Conservation (phyloP, 768 basidiomycete genomes). For the Hericium coralloides region DNA sequence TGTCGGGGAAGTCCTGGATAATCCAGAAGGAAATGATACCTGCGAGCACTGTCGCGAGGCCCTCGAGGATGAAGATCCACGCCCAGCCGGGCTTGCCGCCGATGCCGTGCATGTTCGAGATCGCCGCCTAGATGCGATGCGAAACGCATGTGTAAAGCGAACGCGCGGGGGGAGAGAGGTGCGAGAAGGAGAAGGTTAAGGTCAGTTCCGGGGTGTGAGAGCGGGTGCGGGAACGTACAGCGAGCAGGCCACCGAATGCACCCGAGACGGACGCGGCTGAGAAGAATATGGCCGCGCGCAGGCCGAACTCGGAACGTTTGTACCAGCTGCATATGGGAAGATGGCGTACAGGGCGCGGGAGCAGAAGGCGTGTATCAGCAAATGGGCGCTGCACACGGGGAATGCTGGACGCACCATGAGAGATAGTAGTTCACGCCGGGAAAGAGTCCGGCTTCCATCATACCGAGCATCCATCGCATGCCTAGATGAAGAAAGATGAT, state of each 20-base stretch:
- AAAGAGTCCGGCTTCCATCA: constrained; percentile 57
- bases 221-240: constrained; percentile 29
- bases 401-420: constrained; percentile 44
- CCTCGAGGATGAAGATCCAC: constrained; percentile 76
- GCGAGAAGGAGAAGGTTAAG: not conserved
- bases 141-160: not conserved
- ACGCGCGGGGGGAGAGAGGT: not conserved
- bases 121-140: constrained; percentile 33
- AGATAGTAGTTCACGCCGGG: constrained; percentile 60
- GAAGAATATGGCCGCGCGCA: constrained; percentile 39
- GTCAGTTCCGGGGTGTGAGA: not conserved
- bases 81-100: constrained; percentile 58
- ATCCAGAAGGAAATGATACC: constrained; percentile 63
- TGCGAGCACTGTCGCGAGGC: constrained; percentile 58
- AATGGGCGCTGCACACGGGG: not conserved
- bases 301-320: constrained; percentile 69
- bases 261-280: constrained; percentile 68
- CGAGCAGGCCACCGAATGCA: constrained; percentile 73
- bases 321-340: constrained; percentile 37
- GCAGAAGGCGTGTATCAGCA: not conserved
- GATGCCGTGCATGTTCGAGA: constrained; percentile 63
- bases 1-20: constrained; percentile 79
- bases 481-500: constrained; percentile 25
- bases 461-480: constrained; percentile 64
- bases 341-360: not conserved